A percentile compares a stretch with the other conserved stretches of the same genome.
These are phyloP conservation scores for Hypoxylon lienhwacheense DNA, from an alignment of 495 filamentous ascomycete genomes.

Conservation along the genomic window DNA sequence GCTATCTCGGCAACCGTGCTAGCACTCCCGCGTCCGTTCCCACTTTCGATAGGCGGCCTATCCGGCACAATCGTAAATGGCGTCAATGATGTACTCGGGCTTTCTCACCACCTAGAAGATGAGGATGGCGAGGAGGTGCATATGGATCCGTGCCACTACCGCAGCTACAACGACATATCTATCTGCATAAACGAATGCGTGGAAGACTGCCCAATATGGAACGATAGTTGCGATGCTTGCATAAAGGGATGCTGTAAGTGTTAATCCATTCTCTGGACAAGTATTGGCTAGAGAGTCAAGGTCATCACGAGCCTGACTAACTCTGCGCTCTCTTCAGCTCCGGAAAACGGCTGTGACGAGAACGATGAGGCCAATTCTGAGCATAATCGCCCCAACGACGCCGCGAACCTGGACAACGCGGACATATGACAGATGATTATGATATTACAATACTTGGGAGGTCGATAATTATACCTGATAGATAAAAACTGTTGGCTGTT, in stretches of 20 bases:
- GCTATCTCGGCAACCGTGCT: conserved; percentile 9
- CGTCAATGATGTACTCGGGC: conserved; percentile 5
- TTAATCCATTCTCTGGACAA: not conserved
- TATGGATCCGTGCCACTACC: not conserved
- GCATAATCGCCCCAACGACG: not conserved
- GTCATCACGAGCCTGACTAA: not conserved
- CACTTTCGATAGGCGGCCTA: not conserved
- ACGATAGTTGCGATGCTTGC: conserved; percentile 14
- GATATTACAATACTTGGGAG: too few species aligned
- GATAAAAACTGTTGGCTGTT: too few species aligned
- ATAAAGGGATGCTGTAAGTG: conserved; percentile 28
- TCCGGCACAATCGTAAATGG: conserved; percentile 5
- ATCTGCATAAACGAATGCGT: conserved; percentile 8
- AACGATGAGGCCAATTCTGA: not conserved
- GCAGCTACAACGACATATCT: not conserved
- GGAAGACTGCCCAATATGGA: not conserved
- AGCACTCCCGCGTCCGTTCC: conserved; percentile 13
- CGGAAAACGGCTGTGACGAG: conserved; percentile 1
- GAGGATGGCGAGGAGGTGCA: not conserved
- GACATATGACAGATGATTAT: conserved; percentile 1
- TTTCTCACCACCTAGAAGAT: not conserved
- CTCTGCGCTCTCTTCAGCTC: conserved; percentile 1
- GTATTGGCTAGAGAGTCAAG: not conserved
- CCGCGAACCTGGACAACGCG: not conserved
- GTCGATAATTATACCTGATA: too few species aligned